Evolutionary conservation across 1,284 basidiomycete species (phyloP).

Genomic region (Ustilago hordei): DNA sequence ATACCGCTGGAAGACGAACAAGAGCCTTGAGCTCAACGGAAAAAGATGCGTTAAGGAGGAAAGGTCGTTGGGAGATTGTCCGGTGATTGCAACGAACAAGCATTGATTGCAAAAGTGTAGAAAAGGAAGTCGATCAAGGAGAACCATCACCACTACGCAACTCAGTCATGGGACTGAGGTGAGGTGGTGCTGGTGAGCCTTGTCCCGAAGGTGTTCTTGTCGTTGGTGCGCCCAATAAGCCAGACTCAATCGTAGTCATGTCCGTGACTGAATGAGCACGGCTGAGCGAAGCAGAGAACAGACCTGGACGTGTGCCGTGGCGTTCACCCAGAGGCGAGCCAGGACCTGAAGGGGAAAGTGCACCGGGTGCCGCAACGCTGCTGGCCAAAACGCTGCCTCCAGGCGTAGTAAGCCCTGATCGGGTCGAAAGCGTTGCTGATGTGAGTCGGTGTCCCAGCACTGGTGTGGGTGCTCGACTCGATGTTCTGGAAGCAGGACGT

Average conservation of each 20-base stretch:
- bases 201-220: slow-evolving; percentile 37
- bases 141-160: slow-evolving; percentile 18
- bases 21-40: background rate
- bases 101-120: background rate
- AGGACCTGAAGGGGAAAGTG: slow-evolving; percentile 31
- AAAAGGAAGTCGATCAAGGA: slow-evolving; percentile 3
- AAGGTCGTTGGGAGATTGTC: background rate
- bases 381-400: slow-evolving; percentile 19
- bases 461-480: slow-evolving; percentile 49
- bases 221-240: slow-evolving; percentile 24
- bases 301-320: slow-evolving; percentile 14
- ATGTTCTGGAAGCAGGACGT: slow-evolving; percentile 47
- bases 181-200: slow-evolving; percentile 36
- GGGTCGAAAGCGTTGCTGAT: slow-evolving; percentile 34
- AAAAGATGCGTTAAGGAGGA: background rate
- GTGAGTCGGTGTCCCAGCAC: slow-evolving; percentile 50
- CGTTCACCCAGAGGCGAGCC: slow-evolving; percentile 44
- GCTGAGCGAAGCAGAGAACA: slow-evolving; percentile 43
- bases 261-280: slow-evolving; percentile 43
- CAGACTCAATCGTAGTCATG: slow-evolving; percentile 30
- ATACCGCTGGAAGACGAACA: background rate
- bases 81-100: background rate
- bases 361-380: slow-evolving; percentile 13
- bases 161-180: slow-evolving; percentile 40
- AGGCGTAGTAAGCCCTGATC: slow-evolving; percentile 30